phyloP scores from a whole-genome alignment of 2,329 filamentous ascomycete genomes.

The Capronia coronata region DNA sequence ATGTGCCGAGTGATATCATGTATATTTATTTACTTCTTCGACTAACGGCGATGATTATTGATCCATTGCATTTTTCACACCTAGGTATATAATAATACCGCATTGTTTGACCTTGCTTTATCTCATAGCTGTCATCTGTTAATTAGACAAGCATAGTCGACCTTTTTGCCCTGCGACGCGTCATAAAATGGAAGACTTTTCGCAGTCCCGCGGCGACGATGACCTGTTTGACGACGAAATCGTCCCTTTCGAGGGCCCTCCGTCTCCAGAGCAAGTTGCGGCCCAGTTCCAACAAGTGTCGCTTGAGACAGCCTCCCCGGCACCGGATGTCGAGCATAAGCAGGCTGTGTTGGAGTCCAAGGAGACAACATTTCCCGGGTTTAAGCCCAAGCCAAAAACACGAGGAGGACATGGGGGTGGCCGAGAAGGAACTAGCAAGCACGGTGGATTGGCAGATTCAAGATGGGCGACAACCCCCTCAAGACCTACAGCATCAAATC shows the following conservation, averaged over 20 bases:
- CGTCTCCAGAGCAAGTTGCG: constrained; percentile 27
- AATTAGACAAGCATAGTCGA: too few species aligned
- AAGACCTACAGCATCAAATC: neutral
- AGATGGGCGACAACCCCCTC: constrained; percentile 24
- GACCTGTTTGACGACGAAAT: constrained; percentile 49
- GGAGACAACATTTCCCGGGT: constrained; percentile 3
- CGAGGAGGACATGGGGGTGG: constrained; percentile 9
- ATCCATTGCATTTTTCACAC: too few species aligned
- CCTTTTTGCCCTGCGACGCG: too few species aligned
- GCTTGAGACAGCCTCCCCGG: constrained; percentile 8
- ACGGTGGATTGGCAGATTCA: constrained; percentile 25
- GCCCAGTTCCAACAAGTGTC: constrained; percentile 20
- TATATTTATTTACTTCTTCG: too few species aligned
- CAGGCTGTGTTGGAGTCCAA: neutral
- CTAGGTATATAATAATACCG: too few species aligned
- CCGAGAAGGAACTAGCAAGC: constrained; percentile 14
- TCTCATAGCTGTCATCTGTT: too few species aligned
- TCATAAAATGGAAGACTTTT: constrained; percentile 42
- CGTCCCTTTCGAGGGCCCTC: constrained; percentile 37
- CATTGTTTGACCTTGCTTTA: too few species aligned
- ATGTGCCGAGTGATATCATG: too few species aligned
- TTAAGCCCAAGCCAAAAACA: constrained; percentile 13
- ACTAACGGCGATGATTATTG: too few species aligned
- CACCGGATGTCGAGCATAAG: neutral
- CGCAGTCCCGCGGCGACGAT: constrained; percentile 45